Percentiles rank a stretch among this genome's conserved stretches.
Conservation (phyloP, 2,329 filamentous ascomycete species). For the Akanthomyces uredinophilus region DNA sequence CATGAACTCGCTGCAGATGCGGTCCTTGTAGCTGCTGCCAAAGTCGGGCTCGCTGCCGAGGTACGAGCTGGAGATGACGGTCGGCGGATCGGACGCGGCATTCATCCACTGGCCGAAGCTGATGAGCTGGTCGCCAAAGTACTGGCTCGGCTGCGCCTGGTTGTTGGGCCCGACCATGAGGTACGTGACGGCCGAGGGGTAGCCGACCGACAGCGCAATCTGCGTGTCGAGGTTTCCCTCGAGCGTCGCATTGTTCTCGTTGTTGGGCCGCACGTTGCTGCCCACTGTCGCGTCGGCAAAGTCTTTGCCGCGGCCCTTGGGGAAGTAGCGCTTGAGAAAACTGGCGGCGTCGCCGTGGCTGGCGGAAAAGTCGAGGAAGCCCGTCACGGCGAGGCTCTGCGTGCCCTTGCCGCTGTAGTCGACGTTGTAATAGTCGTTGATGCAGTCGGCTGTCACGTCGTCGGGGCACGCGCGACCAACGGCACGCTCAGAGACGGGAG, state of each 20-base stretch:
- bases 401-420: slow-evolving; percentile 10
- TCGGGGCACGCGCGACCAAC: not conserved
- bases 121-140: slow-evolving; percentile 10
- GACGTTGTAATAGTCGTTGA: slow-evolving; percentile 14
- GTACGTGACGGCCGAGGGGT: slow-evolving; percentile 15
- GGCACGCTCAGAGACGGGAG: not conserved
- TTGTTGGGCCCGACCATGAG: slow-evolving; percentile 10
- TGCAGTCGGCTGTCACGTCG: slow-evolving; percentile 11
- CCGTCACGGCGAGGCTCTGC: slow-evolving; percentile 13
- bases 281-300: slow-evolving; percentile 13
- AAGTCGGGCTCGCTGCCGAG: slow-evolving; percentile 44
- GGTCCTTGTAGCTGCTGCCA: slow-evolving; percentile 20
- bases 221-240: slow-evolving; percentile 17
- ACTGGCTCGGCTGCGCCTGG: not conserved
- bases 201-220: slow-evolving; percentile 12
- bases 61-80: slow-evolving; percentile 49
- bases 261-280: slow-evolving; percentile 1
- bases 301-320: not conserved
- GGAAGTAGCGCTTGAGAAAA: slow-evolving; percentile 4
- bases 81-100: not conserved
- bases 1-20: slow-evolving; percentile 52
- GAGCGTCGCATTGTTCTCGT: not conserved
- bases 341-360: slow-evolving; percentile 9
- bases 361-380: slow-evolving; percentile 13
- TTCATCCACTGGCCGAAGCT: slow-evolving; percentile 7